These are phyloP conservation scores for Phytophthora sp. DNA, from an alignment of 352 stramenopile species.

Conservation along the genomic window DNA sequence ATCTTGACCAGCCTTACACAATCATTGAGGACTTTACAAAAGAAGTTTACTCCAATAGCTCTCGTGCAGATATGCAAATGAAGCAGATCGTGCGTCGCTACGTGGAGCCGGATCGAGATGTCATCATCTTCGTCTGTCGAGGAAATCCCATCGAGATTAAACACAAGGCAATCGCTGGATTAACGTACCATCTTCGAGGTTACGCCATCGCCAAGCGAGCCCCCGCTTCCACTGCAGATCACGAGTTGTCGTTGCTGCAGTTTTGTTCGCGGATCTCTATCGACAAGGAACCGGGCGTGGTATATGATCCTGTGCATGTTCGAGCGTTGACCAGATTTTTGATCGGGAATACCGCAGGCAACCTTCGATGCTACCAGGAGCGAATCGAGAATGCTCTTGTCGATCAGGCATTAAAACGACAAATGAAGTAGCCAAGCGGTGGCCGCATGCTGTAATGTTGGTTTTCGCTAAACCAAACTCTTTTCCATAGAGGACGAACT, in stretches of 20 bases:
- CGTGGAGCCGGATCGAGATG: constrained; percentile 31
- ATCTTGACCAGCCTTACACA: constrained; percentile 35
- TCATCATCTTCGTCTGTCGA: constrained; percentile 32
- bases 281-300: constrained; percentile 40
- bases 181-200: constrained; percentile 30
- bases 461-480: too few species aligned
- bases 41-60: constrained; percentile 32
- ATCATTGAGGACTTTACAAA: constrained; percentile 40
- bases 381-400: constrained; percentile 55
- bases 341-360: constrained; percentile 41
- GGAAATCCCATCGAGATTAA: constrained; percentile 32
- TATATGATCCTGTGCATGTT: constrained; percentile 36
- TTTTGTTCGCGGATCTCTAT: constrained; percentile 58
- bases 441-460: too few species aligned
- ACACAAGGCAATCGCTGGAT: constrained; percentile 28
- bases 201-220: constrained; percentile 52
- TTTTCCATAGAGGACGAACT: too few species aligned
- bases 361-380: constrained; percentile 44
- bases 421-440: constrained; percentile 1
- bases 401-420: constrained; percentile 23
- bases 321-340: constrained; percentile 54
- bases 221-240: constrained; percentile 27
- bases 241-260: constrained; percentile 53
- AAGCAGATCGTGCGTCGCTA: constrained; percentile 38
- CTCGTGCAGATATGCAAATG: constrained; percentile 33